Percentiles rank a stretch among this genome's conserved stretches.
Evolutionary conservation across 1,139 yeast genomes (phyloP).

Genomic region (Candida tunisiensis): DNA sequence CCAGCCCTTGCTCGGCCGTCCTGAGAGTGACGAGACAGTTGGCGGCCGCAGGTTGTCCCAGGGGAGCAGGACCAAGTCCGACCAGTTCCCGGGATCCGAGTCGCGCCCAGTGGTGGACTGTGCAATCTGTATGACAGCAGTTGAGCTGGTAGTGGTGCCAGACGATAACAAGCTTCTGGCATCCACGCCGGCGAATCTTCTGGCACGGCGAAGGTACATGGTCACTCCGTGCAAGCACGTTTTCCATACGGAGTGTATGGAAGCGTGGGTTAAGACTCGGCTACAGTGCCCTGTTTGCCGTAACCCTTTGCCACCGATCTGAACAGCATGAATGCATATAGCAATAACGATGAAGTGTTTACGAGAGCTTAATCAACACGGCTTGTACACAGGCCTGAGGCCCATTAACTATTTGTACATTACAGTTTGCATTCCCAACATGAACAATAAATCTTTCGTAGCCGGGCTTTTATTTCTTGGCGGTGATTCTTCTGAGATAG

Average conservation of each 20-base stretch:
- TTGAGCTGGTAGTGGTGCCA: constrained; percentile 41
- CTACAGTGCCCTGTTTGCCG: constrained; percentile 92
- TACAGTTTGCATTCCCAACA: constrained; percentile 1
- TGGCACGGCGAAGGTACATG: constrained; percentile 41
- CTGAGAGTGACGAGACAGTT: too few species aligned
- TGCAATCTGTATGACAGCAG: constrained; percentile 76
- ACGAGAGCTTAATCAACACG: not conserved
- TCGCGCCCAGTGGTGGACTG: constrained; percentile 33
- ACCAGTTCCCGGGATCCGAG: too few species aligned
- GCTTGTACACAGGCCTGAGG: not conserved
- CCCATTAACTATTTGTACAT: constrained; percentile 1
- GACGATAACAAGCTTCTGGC: constrained; percentile 15
- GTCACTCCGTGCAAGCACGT: constrained; percentile 86
- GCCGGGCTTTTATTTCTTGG: constrained; percentile 77
- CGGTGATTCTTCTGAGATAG: constrained; percentile 99
- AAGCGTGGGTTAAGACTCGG: constrained; percentile 86
- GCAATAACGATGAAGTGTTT: not conserved
- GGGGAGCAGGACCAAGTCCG: too few species aligned
- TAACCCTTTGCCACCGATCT: constrained; percentile 58
- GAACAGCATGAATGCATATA: constrained; percentile 1
- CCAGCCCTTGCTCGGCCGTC: too few species aligned
- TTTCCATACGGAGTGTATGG: constrained; percentile 76
- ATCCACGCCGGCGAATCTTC: constrained; percentile 16
- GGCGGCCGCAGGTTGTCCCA: too few species aligned
- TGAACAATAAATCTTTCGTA: not conserved